These are phyloP conservation scores for Schizophyllum commune DNA, from an alignment of 1,284 basidiomycete genomes.

Conservation along the genomic window DNA sequence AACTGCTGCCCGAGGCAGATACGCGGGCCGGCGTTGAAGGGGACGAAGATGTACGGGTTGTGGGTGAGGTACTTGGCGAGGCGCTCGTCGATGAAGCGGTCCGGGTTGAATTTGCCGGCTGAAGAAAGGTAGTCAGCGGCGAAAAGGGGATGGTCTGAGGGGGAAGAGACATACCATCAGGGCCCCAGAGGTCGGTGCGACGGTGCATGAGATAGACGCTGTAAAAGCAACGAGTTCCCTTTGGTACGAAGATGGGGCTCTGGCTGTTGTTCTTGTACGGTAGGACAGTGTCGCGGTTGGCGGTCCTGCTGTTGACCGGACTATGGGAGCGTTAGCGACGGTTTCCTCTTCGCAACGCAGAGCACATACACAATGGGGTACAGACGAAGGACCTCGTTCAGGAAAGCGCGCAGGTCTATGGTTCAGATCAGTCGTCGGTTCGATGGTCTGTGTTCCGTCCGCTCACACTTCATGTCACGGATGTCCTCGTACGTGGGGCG, in stretches of 20 bases:
- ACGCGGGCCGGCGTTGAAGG: slow-evolving; percentile 46
- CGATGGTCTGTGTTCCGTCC: background rate
- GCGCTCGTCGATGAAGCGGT: slow-evolving; percentile 49
- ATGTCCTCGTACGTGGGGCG: slow-evolving; percentile 12
- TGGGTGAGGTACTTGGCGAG: slow-evolving; percentile 39
- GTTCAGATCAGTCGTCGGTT: background rate
- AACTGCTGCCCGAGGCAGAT: slow-evolving; percentile 25
- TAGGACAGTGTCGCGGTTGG: background rate
- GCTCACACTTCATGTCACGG: slow-evolving; percentile 6
- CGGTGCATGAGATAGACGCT: slow-evolving; percentile 29
- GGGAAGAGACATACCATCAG: slow-evolving; percentile 22
- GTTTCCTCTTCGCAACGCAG: too few relatives aligned
- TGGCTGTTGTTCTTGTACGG: background rate
- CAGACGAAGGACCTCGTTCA: background rate
- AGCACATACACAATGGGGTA: background rate
- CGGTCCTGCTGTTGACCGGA: background rate
- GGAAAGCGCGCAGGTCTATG: background rate
- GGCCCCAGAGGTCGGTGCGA: slow-evolving; percentile 31
- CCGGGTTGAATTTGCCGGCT: slow-evolving; percentile 51
- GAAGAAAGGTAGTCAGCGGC: background rate
- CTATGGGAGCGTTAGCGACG: too few relatives aligned
- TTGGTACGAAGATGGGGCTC: background rate
- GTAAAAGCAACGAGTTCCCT: slow-evolving; percentile 10
- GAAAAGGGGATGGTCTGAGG: background rate
- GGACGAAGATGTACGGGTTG: slow-evolving; percentile 54